Evolutionary conservation across 2,329 filamentous ascomycete species (phyloP).

Genomic region (Beauveria sp.): DNA sequence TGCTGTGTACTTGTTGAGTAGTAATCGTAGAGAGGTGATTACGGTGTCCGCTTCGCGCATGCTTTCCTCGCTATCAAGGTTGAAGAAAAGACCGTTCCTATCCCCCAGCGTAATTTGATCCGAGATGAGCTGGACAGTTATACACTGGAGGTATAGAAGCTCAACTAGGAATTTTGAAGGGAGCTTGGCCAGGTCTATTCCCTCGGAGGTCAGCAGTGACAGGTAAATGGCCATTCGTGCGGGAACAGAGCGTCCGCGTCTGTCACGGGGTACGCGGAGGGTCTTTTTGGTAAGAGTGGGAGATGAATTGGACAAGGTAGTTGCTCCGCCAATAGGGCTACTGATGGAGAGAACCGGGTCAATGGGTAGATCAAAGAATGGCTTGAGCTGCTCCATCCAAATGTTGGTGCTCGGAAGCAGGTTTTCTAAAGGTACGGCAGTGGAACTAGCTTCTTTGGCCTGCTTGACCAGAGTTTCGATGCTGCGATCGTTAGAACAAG

Average conservation of each 20-base stretch:
- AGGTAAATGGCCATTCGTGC: constrained; percentile 70
- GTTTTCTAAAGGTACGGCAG: constrained; percentile 26
- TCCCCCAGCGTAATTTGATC: constrained; percentile 45
- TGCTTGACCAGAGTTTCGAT: constrained; percentile 49
- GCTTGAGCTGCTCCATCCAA: constrained; percentile 59
- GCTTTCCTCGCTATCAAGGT: constrained; percentile 27
- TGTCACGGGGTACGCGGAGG: constrained; percentile 47
- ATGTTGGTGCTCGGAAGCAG: constrained; percentile 55
- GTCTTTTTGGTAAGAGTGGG: constrained; percentile 13
- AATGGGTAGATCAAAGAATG: constrained; percentile 42
- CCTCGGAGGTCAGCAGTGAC: constrained; percentile 44
- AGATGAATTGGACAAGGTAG: constrained; percentile 49
- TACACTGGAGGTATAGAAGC: constrained; percentile 41
- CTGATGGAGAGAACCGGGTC: constrained; percentile 65
- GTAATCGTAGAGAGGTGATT: constrained; percentile 31
- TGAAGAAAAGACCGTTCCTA: constrained; percentile 39
- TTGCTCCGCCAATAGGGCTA: constrained; percentile 61
- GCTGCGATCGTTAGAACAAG: constrained; percentile 20
- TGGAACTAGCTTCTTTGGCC: constrained; percentile 25
- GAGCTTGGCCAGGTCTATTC: constrained; percentile 30
- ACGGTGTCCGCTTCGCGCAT: constrained; percentile 35
- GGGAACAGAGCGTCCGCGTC: constrained; percentile 62
- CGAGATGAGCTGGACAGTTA: constrained; percentile 43
- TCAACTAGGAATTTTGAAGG: constrained; percentile 38
- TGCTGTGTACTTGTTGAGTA: constrained; percentile 27